phyloP scores from a whole-genome alignment of 2,329 filamentous ascomycete genomes.

The Scytalidium sp. region DNA sequence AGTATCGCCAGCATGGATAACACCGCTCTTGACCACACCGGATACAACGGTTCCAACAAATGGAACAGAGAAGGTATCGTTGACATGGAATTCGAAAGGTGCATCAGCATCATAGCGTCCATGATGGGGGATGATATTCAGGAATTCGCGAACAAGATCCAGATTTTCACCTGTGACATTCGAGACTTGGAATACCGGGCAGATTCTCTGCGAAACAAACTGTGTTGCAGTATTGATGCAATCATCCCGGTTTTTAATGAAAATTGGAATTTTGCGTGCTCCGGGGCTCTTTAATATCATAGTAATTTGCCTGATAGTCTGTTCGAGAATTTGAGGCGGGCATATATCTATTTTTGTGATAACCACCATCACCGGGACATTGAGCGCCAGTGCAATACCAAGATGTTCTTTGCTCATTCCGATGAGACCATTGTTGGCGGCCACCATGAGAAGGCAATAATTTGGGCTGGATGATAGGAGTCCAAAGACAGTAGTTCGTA shows the following conservation, averaged over 20 bases:
- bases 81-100: conserved; percentile 91
- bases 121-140: conserved; percentile 93
- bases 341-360: conserved; percentile 99
- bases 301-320: conserved; percentile 87
- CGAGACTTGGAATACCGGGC: conserved; percentile 95
- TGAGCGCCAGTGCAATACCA: conserved; percentile 88
- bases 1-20: conserved; percentile 85
- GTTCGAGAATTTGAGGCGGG: conserved; percentile 88
- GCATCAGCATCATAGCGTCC: conserved; percentile 87
- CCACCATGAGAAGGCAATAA: conserved; percentile 97
- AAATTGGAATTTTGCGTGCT: conserved; percentile 91
- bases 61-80: conserved; percentile 96
- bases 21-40: conserved; percentile 84
- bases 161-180: conserved; percentile 94
- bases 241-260: conserved; percentile 87
- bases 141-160: conserved; percentile 84
- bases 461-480: conserved; percentile 92
- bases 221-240: conserved; percentile 95
- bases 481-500: conserved; percentile 95
- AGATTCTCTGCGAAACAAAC: conserved; percentile 93
- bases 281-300: conserved; percentile 93
- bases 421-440: conserved; percentile 93
- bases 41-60: conserved; percentile 96
- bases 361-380: conserved; percentile 96
- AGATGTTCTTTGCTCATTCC: conserved; percentile 99